phyloP scores from a whole-genome alignment of 495 filamentous ascomycete genomes.

The Penicillium robsamsonii region DNA sequence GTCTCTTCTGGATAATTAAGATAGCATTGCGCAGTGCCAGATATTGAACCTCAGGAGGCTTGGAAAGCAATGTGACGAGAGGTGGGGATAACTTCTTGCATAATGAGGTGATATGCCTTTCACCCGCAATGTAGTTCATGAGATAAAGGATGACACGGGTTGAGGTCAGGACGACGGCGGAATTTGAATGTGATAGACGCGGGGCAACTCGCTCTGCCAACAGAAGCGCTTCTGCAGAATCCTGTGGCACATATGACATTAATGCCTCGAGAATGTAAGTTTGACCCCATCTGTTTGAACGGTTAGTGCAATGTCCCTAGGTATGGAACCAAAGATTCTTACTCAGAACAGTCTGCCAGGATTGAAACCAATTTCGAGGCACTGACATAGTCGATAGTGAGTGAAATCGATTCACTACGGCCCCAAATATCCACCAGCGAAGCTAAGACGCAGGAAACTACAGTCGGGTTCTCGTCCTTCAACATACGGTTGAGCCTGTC shows the following conservation, averaged over 20 bases:
- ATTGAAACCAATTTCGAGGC: slow-evolving; percentile 98
- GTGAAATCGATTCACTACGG: slow-evolving; percentile 91
- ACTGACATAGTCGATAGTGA: slow-evolving; percentile 96
- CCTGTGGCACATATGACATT: slow-evolving; percentile 97
- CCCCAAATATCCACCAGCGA: slow-evolving; percentile 98
- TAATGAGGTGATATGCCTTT: slow-evolving; percentile 83
- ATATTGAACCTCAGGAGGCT: slow-evolving; percentile 97
- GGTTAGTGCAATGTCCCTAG: slow-evolving; percentile 24
- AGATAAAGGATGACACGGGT: slow-evolving; percentile 95
- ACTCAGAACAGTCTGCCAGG: slow-evolving; percentile 95
- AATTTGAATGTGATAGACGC: slow-evolving; percentile 93
- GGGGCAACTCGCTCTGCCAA: slow-evolving; percentile 93
- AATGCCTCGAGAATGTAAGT: slow-evolving; percentile 97
- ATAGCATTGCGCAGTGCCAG: slow-evolving; percentile 92
- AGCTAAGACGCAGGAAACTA: slow-evolving; percentile 91
- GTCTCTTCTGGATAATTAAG: slow-evolving; percentile 87
- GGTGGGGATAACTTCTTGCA: slow-evolving; percentile 94
- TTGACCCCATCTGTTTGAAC: slow-evolving; percentile 82
- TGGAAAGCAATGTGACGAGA: slow-evolving; percentile 90
- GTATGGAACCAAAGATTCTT: slow-evolving; percentile 32
- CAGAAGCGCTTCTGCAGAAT: slow-evolving; percentile 78
- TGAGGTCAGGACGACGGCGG: slow-evolving; percentile 91
- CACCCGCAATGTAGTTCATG: slow-evolving; percentile 97
- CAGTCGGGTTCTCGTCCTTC: slow-evolving; percentile 93
- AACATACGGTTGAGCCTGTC: slow-evolving; percentile 87